Base-by-base conservation (phyloP, 106 monocot species). In the Platanthera guangdongensis region DNA sequence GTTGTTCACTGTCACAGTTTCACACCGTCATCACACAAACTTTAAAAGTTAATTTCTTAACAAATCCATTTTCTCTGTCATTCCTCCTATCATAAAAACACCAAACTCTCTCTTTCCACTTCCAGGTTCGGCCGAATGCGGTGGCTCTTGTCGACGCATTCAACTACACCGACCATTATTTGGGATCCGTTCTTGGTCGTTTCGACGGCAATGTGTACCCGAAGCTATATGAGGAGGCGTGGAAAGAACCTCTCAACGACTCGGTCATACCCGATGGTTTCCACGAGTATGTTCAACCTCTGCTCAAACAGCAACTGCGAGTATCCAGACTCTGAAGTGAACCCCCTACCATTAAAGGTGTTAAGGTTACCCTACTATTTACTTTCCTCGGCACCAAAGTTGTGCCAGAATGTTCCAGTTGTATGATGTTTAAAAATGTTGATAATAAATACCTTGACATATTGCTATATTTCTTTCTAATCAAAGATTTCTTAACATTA, bases 191-290 rank as follows among this genome's bases (percentile, higher is more conserved):
- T 28, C 80, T 96, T 47, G 96, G 96, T n/a, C 87, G 96, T 14
- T 91, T 91, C 47, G 93, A 96, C 79, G 96, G 96, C 19, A 96
- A 93, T 46, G 96, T 93, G 7, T 96, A 96, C 68, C 91, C 85
- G 3, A 74, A 87, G 49, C 89, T 96, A 76, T 96, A 96, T 28
- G 86, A 89, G 32, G 84, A 84, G 54, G 91, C 93, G 7, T 90
- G 84, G 91, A 93, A 93, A 75, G 96, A 96, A 55, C 96, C 96
- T 9, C 86, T 96, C 51, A 96, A 96, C 62, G 96, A 96, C 48
- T 81, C 91, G 2, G 91, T 78, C 6, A 83, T 96, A 54, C 88
- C 90, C n/a, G 93, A 96, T 69, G 96, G 96, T 5, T 96, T 91
- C 53, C 76, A 80, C 4, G 91, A 93, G 59, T 86, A 91, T 71